These are phyloP conservation scores for Morella rubra DNA, from an alignment of 306 rosid species.

Conservation along the genomic window DNA sequence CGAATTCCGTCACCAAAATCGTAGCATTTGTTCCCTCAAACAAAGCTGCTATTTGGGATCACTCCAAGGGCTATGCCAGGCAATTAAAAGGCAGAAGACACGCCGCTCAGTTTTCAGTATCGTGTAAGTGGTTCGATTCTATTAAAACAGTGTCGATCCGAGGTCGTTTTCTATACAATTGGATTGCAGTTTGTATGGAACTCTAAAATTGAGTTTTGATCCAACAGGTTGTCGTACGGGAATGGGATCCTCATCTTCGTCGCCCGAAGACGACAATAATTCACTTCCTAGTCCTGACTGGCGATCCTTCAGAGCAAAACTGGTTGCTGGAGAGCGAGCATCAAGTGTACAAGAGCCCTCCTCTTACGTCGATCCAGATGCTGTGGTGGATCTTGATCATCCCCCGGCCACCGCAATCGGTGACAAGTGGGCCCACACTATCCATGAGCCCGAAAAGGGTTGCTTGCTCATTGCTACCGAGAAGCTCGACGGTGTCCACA, in stretches of 20 bases:
- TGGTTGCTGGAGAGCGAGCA: constrained; percentile 60
- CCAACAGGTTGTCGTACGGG: constrained; percentile 44
- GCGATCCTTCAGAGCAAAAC: constrained; percentile 81
- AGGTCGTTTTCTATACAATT: background rate
- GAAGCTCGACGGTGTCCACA: constrained; percentile 85
- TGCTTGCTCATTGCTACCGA: constrained; percentile 79
- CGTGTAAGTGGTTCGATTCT: constrained; percentile 52
- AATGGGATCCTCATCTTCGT: constrained; percentile 34
- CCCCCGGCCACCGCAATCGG: constrained; percentile 49
- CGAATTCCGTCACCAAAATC: constrained; percentile 54
- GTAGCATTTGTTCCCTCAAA: constrained; percentile 29
- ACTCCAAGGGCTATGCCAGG: constrained; percentile 32
- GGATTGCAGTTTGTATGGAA: background rate
- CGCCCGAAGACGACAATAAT: constrained; percentile 43
- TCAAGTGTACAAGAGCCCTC: constrained; percentile 32
- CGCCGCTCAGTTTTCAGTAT: constrained; percentile 23
- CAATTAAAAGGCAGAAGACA: constrained; percentile 40
- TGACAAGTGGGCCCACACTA: constrained; percentile 83
- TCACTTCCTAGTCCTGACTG: constrained; percentile 51
- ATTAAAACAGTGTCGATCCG: background rate
- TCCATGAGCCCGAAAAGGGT: constrained; percentile 85
- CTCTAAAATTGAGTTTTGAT: too few relatives aligned
- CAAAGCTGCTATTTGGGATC: constrained; percentile 19
- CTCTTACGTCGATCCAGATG: constrained; percentile 44
- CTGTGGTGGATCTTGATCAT: constrained; percentile 36